Percentiles rank a stretch among this genome's conserved stretches.
Conservation (phyloP, 2,329 filamentous ascomycete genomes). For the Microcyclosporella mali region DNA sequence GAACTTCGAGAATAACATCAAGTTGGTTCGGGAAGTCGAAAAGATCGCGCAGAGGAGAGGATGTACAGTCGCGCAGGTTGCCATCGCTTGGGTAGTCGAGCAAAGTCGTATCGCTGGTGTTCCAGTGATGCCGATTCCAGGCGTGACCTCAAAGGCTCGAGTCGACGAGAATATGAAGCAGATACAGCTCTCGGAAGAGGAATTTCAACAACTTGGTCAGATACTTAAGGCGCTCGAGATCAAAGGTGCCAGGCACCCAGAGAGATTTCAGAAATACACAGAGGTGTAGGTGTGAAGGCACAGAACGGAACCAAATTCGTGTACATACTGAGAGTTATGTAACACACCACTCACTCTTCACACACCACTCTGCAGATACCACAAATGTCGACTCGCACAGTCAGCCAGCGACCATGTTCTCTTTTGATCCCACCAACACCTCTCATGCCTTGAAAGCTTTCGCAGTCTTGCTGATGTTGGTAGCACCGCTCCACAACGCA, state of each 20-base stretch:
- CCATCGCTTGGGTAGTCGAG: slow-evolving; percentile 43
- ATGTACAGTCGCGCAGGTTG: slow-evolving; percentile 40
- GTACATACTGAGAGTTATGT: no score
- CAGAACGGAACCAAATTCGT: no score
- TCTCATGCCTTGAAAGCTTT: slow-evolving; percentile 2
- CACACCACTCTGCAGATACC: no score
- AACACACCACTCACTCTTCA: no score
- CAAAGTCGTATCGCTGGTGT: slow-evolving; percentile 35
- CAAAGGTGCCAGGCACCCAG: slow-evolving; percentile 25
- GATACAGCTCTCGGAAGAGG: slow-evolving; percentile 38
- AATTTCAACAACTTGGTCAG: slow-evolving; percentile 45
- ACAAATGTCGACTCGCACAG: no score
- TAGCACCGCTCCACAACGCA: slow-evolving; percentile 14
- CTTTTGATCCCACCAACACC: not conserved
- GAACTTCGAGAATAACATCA: slow-evolving; percentile 57
- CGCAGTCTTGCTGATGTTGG: not conserved
- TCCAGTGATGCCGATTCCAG: slow-evolving; percentile 41
- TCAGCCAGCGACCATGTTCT: slow-evolving; percentile 5
- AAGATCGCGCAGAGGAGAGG: slow-evolving; percentile 54
- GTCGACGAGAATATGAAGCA: slow-evolving; percentile 35
- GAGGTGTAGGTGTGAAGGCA: not conserved
- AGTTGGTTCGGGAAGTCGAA: slow-evolving; percentile 54
- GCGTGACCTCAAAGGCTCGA: slow-evolving; percentile 32
- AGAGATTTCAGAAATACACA: slow-evolving; percentile 5
- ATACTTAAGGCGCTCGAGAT: slow-evolving; percentile 44